phyloP scores from a whole-genome alignment of 2,329 filamentous ascomycete genomes.

The Rosellinia necatrix region DNA sequence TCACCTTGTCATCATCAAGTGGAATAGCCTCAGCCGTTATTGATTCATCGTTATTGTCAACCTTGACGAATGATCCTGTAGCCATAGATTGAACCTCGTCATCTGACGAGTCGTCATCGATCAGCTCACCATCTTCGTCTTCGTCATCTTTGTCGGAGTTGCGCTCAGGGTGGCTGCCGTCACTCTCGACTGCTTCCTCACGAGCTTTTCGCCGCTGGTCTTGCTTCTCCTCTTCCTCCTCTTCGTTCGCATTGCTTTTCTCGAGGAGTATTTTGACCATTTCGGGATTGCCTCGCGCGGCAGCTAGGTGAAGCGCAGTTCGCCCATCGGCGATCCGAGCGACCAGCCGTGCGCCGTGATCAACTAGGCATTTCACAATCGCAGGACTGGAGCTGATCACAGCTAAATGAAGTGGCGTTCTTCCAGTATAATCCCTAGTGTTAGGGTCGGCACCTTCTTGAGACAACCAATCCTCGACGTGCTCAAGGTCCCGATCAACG shows the following conservation, averaged over 20 bases:
- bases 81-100: conserved; percentile 57
- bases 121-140: conserved; percentile 51
- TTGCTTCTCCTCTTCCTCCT: conserved; percentile 64
- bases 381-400: conserved; percentile 69
- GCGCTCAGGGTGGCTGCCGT: conserved; percentile 26
- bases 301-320: conserved; percentile 82
- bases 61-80: conserved; percentile 77
- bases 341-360: conserved; percentile 73
- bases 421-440: conserved; percentile 75
- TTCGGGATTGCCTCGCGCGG: conserved; percentile 67
- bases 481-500: conserved; percentile 71
- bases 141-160: conserved; percentile 42
- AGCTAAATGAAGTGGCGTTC: conserved; percentile 79
- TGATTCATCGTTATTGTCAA: conserved; percentile 54
- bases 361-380: conserved; percentile 72
- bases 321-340: conserved; percentile 77
- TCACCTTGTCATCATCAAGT: conserved; percentile 56
- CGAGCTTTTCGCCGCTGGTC: conserved; percentile 52
- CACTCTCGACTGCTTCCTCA: conserved; percentile 36
- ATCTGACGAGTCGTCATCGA: conserved; percentile 55
- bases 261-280: conserved; percentile 75
- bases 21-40: conserved; percentile 49
- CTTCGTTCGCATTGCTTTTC: conserved; percentile 76
- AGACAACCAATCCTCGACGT: conserved; percentile 70
- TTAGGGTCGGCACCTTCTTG: conserved; percentile 74